Conservation (phyloP, 441 rosid genomes). For the Syzygium syzygioides region DNA sequence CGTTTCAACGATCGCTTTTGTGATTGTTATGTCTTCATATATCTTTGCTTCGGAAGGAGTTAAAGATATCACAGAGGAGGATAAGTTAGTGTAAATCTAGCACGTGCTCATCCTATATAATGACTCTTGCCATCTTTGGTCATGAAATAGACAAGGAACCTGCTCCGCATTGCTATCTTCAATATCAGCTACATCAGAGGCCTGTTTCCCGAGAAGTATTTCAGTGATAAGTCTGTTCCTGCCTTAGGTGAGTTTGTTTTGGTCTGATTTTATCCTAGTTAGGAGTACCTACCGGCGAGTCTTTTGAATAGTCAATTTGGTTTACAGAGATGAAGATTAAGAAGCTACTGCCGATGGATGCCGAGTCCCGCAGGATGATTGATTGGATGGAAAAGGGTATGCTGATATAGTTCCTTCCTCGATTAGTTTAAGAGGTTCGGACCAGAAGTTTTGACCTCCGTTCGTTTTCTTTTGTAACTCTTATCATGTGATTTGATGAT, state of each 20-base stretch:
- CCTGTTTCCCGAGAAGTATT: slow-evolving; percentile 90
- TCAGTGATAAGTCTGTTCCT: slow-evolving; percentile 92
- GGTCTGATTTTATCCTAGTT: background rate
- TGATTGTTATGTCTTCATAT: background rate
- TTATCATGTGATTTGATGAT: background rate
- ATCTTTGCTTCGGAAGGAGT: background rate
- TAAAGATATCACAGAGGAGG: background rate
- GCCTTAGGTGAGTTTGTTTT: slow-evolving; percentile 48
- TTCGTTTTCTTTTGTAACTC: background rate
- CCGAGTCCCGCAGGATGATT: slow-evolving; percentile 86
- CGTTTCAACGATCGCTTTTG: background rate
- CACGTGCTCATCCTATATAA: background rate
- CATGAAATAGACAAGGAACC: slow-evolving; percentile 58
- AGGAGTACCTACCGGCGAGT: background rate
- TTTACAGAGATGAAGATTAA: slow-evolving; percentile 88
- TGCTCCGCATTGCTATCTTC: slow-evolving; percentile 92
- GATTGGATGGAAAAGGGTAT: slow-evolving; percentile 98
- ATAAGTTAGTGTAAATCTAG: background rate
- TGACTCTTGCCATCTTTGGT: background rate
- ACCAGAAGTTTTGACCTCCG: background rate
- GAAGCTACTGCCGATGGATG: slow-evolving; percentile 95
- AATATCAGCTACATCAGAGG: slow-evolving; percentile 97
- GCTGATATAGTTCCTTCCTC: background rate
- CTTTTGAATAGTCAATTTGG: background rate
- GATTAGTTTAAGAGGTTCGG: background rate